Conservation (phyloP, 148 eudicot species). For the Cornus kousa region DNA sequence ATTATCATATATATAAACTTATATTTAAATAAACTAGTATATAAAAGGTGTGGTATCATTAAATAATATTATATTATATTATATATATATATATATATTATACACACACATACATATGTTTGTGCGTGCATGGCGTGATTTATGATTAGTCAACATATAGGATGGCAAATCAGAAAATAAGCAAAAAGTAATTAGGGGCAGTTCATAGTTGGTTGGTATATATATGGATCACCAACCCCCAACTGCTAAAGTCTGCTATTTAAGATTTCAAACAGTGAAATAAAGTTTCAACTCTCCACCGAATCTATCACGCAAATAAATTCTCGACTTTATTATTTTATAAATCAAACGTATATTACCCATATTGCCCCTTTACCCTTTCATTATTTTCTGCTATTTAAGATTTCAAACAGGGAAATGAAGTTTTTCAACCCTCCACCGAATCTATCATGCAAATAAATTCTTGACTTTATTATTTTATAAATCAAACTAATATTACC, state of each 20-base stretch:
- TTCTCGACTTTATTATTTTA: conserved; percentile 12
- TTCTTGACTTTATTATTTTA: conserved; percentile 12
- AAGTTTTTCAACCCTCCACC: conserved; percentile 48
- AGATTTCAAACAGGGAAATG: conserved; percentile 1
- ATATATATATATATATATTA: too few relatives aligned
- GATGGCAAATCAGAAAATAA: not conserved
- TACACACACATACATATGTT: too few relatives aligned
- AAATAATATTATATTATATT: too few relatives aligned
- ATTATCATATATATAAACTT: too few relatives aligned
- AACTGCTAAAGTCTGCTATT: conserved; percentile 38
- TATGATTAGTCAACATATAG: too few relatives aligned
- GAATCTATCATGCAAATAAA: conserved; percentile 28
- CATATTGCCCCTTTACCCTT: too few relatives aligned
- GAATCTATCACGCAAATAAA: conserved; percentile 28
- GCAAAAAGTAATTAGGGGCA: not conserved
- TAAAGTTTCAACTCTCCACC: conserved; percentile 44
- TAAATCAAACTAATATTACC: not conserved
- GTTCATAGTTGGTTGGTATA: conserved; percentile 17
- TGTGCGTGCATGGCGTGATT: too few relatives aligned
- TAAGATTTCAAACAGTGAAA: conserved; percentile 11
- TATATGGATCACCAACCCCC: conserved; percentile 52
- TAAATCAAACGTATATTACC: not conserved
- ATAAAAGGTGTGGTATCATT: too few relatives aligned
- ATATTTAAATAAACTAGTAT: too few relatives aligned
- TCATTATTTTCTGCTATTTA: conserved; percentile 26